Percentiles rank a stretch among this genome's conserved stretches.
phyloP scores from a whole-genome alignment of 2,329 filamentous ascomycete genomes.

The Ilyonectria robusta region DNA sequence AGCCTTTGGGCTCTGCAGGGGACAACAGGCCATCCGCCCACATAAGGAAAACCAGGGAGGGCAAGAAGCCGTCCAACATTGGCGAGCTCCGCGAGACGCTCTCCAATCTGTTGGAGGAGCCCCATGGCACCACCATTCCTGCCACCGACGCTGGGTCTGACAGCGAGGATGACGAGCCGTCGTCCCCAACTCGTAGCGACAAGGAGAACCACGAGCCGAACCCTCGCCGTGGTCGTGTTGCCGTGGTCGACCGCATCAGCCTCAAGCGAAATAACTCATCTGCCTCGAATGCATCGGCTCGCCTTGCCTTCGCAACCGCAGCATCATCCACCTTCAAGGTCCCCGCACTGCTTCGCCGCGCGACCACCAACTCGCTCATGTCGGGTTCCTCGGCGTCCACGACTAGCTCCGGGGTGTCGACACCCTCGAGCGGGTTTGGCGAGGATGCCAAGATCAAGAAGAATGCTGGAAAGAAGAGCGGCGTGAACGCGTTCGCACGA shows the following conservation, averaged over 20 bases:
- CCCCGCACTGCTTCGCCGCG: constrained; percentile 79
- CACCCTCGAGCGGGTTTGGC: constrained; percentile 56
- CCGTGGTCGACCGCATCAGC: constrained; percentile 80
- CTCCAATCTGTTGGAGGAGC: constrained; percentile 85
- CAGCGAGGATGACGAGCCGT: constrained; percentile 58
- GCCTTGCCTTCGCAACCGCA: constrained; percentile 70
- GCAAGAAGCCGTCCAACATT: constrained; percentile 79
- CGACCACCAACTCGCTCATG: constrained; percentile 76
- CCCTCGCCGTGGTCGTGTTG: constrained; percentile 54
- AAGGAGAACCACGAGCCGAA: constrained; percentile 65
- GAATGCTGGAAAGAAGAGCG: constrained; percentile 72
- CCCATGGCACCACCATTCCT: constrained; percentile 64
- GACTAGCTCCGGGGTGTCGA: constrained; percentile 52
- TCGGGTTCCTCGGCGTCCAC: constrained; percentile 54
- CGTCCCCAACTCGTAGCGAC: constrained; percentile 52
- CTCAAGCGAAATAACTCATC: constrained; percentile 72
- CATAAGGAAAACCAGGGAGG: constrained; percentile 72
- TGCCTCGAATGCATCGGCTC: constrained; percentile 49
- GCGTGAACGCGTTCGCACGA: constrained; percentile 72
- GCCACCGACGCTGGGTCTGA: constrained; percentile 56
- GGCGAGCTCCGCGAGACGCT: constrained; percentile 87
- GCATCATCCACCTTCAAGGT: constrained; percentile 72
- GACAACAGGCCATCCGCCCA: constrained; percentile 70
- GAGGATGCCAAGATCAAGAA: constrained; percentile 72
- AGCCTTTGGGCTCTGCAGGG: constrained; percentile 53